Evolutionary conservation across 176 grass and related monocot species (phyloP).

Genomic region (Phyllostachys edulis): DNA sequence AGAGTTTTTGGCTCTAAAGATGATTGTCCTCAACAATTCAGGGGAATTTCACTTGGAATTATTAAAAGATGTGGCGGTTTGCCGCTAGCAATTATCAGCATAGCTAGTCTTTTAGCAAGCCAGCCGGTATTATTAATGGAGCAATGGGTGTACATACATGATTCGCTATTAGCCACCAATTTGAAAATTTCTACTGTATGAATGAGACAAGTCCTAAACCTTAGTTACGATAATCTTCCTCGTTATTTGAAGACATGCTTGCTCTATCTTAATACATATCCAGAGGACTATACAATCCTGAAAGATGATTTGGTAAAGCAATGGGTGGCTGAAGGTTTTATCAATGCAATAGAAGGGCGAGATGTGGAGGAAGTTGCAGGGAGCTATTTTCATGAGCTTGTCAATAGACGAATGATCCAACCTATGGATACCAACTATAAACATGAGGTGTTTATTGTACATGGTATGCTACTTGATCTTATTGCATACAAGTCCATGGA

Average conservation of each 20-base stretch:
- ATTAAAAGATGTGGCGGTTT: not conserved
- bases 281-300: not conserved
- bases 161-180: not conserved
- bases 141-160: not conserved
- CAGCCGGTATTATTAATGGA: not conserved
- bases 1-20: not conserved
- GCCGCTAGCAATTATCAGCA: not conserved
- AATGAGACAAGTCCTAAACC: not conserved
- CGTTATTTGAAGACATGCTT: slow-evolving; percentile 6
- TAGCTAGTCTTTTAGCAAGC: not conserved
- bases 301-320: not conserved
- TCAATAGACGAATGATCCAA: not conserved
- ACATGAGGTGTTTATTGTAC: not conserved
- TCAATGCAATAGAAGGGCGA: not conserved
- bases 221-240: not conserved
- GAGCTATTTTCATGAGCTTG: not conserved
- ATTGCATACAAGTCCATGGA: not conserved
- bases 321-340: slow-evolving; percentile 1
- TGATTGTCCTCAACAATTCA: not conserved
- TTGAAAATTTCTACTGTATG: not conserved
- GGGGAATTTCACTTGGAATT: not conserved
- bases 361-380: not conserved
- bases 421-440: not conserved
- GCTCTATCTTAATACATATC: not conserved
- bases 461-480: not conserved